A percentile compares a stretch with the other conserved stretches of the same genome.
phyloP scores from a whole-genome alignment of 495 filamentous ascomycete species.

The Daldinia childiae region DNA sequence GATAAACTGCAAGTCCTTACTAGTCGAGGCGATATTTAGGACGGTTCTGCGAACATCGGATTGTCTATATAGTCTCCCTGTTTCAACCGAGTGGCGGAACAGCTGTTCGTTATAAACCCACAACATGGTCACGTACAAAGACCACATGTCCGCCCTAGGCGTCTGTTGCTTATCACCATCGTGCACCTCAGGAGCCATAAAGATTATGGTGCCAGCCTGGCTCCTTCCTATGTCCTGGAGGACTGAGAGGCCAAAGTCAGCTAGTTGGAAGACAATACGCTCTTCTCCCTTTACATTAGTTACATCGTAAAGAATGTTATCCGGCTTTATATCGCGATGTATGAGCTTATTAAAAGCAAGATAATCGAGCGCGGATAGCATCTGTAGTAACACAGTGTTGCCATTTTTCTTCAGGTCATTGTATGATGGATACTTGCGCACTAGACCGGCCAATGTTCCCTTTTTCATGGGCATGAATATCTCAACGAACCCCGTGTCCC shows the following conservation, averaged over 20 bases:
- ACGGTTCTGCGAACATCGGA: neutral
- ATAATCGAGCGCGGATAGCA: slow-evolving; percentile 48
- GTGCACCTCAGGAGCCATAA: slow-evolving; percentile 50
- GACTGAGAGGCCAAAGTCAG: slow-evolving; percentile 50
- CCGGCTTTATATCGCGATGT: slow-evolving; percentile 82
- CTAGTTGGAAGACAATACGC: slow-evolving; percentile 41
- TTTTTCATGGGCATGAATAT: slow-evolving; percentile 50
- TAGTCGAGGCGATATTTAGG: neutral
- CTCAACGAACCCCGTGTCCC: slow-evolving; percentile 37
- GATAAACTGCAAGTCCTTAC: neutral
- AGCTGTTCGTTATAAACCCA: neutral
- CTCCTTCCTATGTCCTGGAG: slow-evolving; percentile 18
- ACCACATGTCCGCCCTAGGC: slow-evolving; percentile 54
- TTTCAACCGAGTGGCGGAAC: neutral
- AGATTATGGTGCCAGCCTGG: slow-evolving; percentile 42
- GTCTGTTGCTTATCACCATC: slow-evolving; percentile 41
- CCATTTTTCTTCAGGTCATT: slow-evolving; percentile 28
- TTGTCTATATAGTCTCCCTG: neutral
- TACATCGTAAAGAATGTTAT: slow-evolving; percentile 69
- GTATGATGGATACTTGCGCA: neutral
- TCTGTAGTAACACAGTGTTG: slow-evolving; percentile 37
- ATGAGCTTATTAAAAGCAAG: slow-evolving; percentile 66
- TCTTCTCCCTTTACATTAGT: slow-evolving; percentile 19
- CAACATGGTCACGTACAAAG: slow-evolving; percentile 52
- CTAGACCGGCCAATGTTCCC: slow-evolving; percentile 43